phyloP scores from a whole-genome alignment of 2,329 filamentous ascomycete genomes.

The Penicillium thymicola region DNA sequence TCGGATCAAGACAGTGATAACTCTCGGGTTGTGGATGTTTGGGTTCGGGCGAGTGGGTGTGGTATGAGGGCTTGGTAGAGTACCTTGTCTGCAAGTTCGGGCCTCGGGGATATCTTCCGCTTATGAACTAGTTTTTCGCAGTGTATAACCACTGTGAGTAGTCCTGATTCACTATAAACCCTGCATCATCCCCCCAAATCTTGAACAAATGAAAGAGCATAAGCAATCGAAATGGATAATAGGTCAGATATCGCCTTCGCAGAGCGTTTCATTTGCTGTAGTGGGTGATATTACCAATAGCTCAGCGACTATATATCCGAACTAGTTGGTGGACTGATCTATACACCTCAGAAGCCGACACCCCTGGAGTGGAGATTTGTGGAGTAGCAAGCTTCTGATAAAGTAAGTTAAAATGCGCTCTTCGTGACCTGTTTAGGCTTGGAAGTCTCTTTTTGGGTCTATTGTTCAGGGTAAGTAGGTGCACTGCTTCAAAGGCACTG shows the following conservation, averaged over 20 bases:
- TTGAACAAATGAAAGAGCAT: neutral
- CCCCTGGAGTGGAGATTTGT: neutral
- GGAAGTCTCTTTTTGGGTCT: too few species aligned
- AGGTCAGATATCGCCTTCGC: neutral
- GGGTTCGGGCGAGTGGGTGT: constrained; percentile 50
- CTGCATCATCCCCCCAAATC: neutral
- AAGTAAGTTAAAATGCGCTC: neutral
- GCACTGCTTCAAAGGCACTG: too few species aligned
- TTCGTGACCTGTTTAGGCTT: too few species aligned
- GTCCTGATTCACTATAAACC: neutral
- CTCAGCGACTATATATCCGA: neutral
- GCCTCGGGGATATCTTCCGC: neutral
- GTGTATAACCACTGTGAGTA: neutral
- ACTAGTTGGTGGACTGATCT: neutral
- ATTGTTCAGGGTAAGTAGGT: too few species aligned
- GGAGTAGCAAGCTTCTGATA: neutral
- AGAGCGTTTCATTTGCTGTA: neutral
- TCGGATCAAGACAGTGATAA: constrained; percentile 52
- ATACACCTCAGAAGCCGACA: neutral
- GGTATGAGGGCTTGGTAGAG: constrained; percentile 5
- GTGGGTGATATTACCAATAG: neutral
- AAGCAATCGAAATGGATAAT: neutral
- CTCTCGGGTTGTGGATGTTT: constrained; percentile 69
- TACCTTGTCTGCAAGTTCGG: neutral
- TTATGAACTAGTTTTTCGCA: neutral